These are phyloP conservation scores for Amorphotheca resinae DNA, from an alignment of 495 filamentous ascomycete genomes.

Conservation along the genomic window DNA sequence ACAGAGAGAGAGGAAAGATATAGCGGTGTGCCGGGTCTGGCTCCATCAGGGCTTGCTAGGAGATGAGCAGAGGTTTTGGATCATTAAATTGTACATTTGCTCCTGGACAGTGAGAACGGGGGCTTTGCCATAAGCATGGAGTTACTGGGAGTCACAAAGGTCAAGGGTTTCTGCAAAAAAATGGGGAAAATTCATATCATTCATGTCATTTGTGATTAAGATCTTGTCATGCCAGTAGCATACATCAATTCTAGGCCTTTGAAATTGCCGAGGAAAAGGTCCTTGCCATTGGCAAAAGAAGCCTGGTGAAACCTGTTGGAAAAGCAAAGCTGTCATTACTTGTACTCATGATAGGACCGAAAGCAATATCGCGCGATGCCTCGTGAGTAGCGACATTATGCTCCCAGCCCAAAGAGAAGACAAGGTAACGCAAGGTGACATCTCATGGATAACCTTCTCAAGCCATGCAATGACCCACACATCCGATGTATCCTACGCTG, in stretches of 20 bases:
- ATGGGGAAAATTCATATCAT: neutral
- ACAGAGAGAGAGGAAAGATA: slow-evolving; percentile 96
- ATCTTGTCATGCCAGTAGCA: neutral
- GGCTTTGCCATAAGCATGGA: neutral
- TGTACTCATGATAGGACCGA: too few species aligned
- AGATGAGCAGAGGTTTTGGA: slow-evolving; percentile 3
- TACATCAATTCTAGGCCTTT: neutral
- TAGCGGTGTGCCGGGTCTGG: slow-evolving; percentile 83
- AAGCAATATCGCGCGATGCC: too few species aligned
- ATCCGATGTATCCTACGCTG: too few species aligned
- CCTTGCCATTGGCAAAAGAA: neutral
- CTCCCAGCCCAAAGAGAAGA: too few species aligned
- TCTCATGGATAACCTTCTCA: too few species aligned
- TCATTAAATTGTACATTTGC: neutral
- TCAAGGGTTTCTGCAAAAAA: neutral
- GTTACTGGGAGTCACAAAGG: neutral
- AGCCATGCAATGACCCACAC: too few species aligned
- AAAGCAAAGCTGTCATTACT: too few species aligned
- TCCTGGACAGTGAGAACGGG: neutral
- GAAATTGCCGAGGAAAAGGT: neutral
- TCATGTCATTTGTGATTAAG: neutral
- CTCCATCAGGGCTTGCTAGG: slow-evolving; percentile 30
- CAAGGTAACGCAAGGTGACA: too few species aligned
- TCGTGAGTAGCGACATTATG: too few species aligned
- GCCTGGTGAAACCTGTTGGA: neutral